Conservation (phyloP, 805 yeast species). For the Ogataea philodendri region DNA sequence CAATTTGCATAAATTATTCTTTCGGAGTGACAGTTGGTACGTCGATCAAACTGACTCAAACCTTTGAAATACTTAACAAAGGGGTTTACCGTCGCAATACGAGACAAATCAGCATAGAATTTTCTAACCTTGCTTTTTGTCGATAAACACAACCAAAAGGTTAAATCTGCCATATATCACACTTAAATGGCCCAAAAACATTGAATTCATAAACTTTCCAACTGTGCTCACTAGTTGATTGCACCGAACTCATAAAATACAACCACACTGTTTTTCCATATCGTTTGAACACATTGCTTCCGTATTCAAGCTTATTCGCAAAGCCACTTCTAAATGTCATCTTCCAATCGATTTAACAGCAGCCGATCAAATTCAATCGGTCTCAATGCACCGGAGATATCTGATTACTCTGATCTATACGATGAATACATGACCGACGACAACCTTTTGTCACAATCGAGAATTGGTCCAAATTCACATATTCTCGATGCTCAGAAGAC, state of each 20-base stretch:
- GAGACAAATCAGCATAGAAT: no score
- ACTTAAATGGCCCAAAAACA: slow-evolving; percentile 4
- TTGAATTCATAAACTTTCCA: no score
- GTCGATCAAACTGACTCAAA: no score
- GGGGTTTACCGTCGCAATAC: no score
- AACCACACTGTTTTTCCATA: no score
- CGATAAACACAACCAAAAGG: slow-evolving; percentile 4
- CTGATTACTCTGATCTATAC: slow-evolving; percentile 28
- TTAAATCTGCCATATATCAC: slow-evolving; percentile 1
- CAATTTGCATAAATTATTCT: slow-evolving; percentile 6
- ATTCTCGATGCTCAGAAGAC: background rate
- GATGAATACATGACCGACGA: slow-evolving; percentile 28
- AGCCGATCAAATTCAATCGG: slow-evolving; percentile 14
- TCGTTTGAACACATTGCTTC: no score
- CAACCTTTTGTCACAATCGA: slow-evolving; percentile 1
- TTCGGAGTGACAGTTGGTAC: background rate
- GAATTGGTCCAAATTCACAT: background rate
- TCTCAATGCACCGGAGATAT: slow-evolving; percentile 7
- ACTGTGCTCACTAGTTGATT: slow-evolving; percentile 1
- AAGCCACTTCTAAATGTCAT: slow-evolving; percentile 1
- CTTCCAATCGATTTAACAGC: slow-evolving; percentile 4
- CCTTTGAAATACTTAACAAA: no score
- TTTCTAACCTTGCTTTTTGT: no score
- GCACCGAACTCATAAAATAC: background rate
- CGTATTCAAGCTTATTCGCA: no score